Base-by-base conservation (phyloP, 176 grass and related monocot species). In the Puya raimondii region DNA sequence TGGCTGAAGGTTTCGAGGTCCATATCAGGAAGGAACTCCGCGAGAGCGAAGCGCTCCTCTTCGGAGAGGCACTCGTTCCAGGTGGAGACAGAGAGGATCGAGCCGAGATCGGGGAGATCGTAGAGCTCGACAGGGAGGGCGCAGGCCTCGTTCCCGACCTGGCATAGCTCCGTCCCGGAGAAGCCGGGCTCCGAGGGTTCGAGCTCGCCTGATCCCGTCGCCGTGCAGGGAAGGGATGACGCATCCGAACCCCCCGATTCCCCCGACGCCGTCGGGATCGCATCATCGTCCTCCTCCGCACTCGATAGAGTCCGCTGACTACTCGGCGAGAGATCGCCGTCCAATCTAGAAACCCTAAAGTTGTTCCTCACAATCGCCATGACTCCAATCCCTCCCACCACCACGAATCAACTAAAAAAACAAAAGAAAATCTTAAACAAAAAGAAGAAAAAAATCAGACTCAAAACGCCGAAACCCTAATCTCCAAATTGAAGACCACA, bases 41-140 rank as follows among this genome's bases (percentile, higher is more conserved):
- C 73, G 3, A 93, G 82, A 11, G 66, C 69, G 16, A 86, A 69
- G 18, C 94, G 77, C 12, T 96, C 89, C 18, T 87, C 84, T 67
- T 97, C 93, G 4, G 74, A 63, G 59, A 97, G 89, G 16, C 88
- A 81, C 23, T 49, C 79, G 69, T 97, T 97, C 93, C 93, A 97
- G 7, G 82, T 57, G 1, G 92, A 81, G 0, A 92, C 72, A 0
- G 89, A 97, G 65, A 97, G 78, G 20, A 97, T 75, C 0, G 73
- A 69, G 0, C 54, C 72, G 11, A 92, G 79, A 47, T 66, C 68
- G 0, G 29, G 4, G 11, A 97, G 82, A 65, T 90, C 81, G 4
- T 69, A 90, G 33, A 97, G 83, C 15, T 87, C 86, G 4, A 78
- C 74, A 22, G 80, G 93, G 23, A 92, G 23, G 1, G 83, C 79